A percentile compares a stretch with the other conserved stretches of the same genome.
Conservation (phyloP, 1,284 basidiomycete genomes). For the Exobasidium cylindrosporum region DNA sequence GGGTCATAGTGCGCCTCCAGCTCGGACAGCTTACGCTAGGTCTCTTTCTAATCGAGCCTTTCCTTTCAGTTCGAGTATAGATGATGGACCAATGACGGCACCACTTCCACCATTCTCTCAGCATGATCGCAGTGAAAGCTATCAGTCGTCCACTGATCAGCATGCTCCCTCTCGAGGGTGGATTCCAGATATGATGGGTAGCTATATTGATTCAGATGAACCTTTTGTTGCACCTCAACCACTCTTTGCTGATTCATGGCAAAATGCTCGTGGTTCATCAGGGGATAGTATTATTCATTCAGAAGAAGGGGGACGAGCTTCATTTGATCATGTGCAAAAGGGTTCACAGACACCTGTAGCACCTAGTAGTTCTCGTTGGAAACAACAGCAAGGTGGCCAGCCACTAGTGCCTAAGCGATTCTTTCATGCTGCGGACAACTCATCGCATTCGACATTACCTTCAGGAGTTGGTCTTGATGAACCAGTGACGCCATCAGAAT, state of each 20-base stretch:
- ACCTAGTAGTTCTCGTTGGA: not conserved
- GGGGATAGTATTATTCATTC: slow-evolving; percentile 5
- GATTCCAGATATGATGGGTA: not conserved
- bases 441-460: slow-evolving; percentile 25
- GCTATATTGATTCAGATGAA: slow-evolving; percentile 4
- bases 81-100: not conserved
- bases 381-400: slow-evolving; percentile 17
- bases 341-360: slow-evolving; percentile 1
- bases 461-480: slow-evolving; percentile 31
- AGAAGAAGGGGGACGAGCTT: slow-evolving; percentile 8
- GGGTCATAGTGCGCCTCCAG: slow-evolving; percentile 1
- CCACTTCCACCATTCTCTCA: not conserved
- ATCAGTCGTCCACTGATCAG: slow-evolving; percentile 7
- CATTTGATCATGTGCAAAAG: not conserved
- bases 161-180: not conserved
- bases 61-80: not conserved
- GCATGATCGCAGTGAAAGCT: slow-evolving; percentile 1
- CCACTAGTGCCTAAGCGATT: slow-evolving; percentile 26
- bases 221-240: not conserved
- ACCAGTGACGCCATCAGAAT: slow-evolving; percentile 37
- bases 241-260: not conserved
- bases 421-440: not conserved
- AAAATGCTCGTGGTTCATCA: slow-evolving; percentile 1
- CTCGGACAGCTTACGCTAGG: slow-evolving; percentile 8
- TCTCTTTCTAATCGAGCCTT: slow-evolving; percentile 2